A percentile compares a stretch with the other conserved stretches of the same genome.
phyloP scores from a whole-genome alignment of 768 basidiomycete species.

The Chalciporus pseudorubinellus region DNA sequence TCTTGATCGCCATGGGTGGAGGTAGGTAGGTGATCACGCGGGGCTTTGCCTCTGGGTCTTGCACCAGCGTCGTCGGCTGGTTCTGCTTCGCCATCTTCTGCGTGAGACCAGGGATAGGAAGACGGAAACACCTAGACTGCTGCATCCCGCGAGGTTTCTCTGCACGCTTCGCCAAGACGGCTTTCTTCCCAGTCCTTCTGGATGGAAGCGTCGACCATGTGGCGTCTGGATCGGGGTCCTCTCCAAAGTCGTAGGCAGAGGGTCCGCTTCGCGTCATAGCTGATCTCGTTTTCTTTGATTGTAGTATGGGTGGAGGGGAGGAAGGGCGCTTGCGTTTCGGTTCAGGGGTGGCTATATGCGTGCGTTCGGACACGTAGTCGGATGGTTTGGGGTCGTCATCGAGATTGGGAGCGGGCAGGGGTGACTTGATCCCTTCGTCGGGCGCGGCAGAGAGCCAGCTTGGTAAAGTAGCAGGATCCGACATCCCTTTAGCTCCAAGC shows the following conservation, averaged over 20 bases:
- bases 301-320: constrained; percentile 1
- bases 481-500: neutral
- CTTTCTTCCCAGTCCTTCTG: constrained; percentile 1
- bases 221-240: constrained; percentile 19
- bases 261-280: neutral
- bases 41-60: neutral
- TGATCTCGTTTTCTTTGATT: neutral
- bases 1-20: constrained; percentile 16
- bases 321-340: constrained; percentile 3
- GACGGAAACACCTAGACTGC: constrained; percentile 23
- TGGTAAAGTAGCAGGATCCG: neutral
- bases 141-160: neutral
- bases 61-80: neutral
- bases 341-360: constrained; percentile 10
- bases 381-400: neutral
- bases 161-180: neutral
- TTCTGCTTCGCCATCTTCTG: neutral
- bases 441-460: constrained; percentile 7
- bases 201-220: constrained; percentile 18
- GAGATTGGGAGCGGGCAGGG: neutral
- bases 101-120: constrained; percentile 13
- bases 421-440: neutral
- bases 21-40: constrained; percentile 32
- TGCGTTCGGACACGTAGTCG: neutral
- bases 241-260: constrained; percentile 21